Percentiles rank a stretch among this genome's conserved stretches.
Evolutionary conservation across 2,329 filamentous ascomycete species (phyloP).

Genomic region (Huntiella decipiens): DNA sequence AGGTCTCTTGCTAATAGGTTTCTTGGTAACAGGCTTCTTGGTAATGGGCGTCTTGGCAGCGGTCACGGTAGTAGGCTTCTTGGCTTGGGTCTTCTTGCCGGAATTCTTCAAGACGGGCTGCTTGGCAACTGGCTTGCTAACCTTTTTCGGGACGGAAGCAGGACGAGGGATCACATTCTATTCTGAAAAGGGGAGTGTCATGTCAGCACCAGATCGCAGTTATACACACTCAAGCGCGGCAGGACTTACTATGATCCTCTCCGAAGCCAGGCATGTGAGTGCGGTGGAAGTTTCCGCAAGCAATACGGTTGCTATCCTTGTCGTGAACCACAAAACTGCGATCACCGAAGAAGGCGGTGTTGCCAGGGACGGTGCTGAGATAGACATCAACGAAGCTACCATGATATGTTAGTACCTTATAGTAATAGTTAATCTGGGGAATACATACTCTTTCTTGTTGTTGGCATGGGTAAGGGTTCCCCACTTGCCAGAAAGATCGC

Average conservation of each 20-base stretch:
- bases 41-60: no score
- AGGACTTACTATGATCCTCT: not conserved
- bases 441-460: constrained; percentile 1
- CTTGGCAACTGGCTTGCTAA: no score
- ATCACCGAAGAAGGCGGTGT: constrained; percentile 28
- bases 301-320: constrained; percentile 21
- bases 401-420: not conserved
- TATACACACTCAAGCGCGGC: no score
- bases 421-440: not conserved
- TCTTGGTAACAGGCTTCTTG: no score
- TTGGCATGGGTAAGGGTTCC: constrained; percentile 22
- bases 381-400: constrained; percentile 25
- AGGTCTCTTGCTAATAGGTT: no score
- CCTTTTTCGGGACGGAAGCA: no score
- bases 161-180: no score
- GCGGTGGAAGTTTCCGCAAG: constrained; percentile 23
- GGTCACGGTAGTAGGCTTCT: no score
- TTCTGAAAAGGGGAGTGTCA: no score
- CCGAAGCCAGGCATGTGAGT: constrained; percentile 3
- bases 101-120: no score
- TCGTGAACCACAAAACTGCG: constrained; percentile 26
- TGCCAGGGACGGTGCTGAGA: constrained; percentile 20
- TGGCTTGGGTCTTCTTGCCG: no score
- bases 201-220: no score
- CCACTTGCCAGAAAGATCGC: constrained; percentile 41